A percentile compares a stretch with the other conserved stretches of the same genome.
phyloP scores from a whole-genome alignment of 2,329 filamentous ascomycete genomes.

The Fusarium siculi region DNA sequence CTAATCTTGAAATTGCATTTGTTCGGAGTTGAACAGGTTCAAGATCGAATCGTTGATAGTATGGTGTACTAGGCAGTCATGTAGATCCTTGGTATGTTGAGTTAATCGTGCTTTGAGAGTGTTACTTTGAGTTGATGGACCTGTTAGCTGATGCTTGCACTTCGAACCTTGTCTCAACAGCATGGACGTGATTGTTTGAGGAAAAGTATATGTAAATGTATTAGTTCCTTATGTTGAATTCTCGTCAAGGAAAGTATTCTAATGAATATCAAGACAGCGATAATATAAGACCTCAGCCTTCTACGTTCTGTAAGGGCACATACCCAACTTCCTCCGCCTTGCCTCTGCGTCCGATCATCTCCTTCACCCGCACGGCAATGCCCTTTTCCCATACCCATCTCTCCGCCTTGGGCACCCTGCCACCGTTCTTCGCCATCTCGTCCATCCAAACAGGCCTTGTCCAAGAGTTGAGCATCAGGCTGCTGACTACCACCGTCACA shows the following conservation, averaged over 20 bases:
- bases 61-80: too few relatives aligned
- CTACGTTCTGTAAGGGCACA: slow-evolving; percentile 59
- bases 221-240: too few relatives aligned
- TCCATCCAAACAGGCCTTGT: slow-evolving; percentile 87
- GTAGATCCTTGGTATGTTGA: too few relatives aligned
- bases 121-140: neutral
- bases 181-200: neutral
- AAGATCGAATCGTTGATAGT: too few relatives aligned
- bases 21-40: too few relatives aligned
- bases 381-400: slow-evolving; percentile 49
- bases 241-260: neutral
- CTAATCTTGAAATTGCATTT: too few relatives aligned
- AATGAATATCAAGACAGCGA: neutral
- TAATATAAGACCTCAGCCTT: neutral
- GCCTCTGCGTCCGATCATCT: slow-evolving; percentile 52
- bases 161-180: neutral
- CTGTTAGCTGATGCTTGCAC: neutral
- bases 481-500: slow-evolving; percentile 88
- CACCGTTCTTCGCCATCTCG: slow-evolving; percentile 60
- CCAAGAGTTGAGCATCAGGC: slow-evolving; percentile 88
- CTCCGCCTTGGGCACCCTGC: neutral
- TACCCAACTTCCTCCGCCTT: slow-evolving; percentile 65
- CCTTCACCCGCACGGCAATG: slow-evolving; percentile 55
- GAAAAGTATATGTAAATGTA: too few relatives aligned
- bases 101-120: neutral